Conservation (phyloP, 345 rosid species). For the Mallotus nudiflorus region DNA sequence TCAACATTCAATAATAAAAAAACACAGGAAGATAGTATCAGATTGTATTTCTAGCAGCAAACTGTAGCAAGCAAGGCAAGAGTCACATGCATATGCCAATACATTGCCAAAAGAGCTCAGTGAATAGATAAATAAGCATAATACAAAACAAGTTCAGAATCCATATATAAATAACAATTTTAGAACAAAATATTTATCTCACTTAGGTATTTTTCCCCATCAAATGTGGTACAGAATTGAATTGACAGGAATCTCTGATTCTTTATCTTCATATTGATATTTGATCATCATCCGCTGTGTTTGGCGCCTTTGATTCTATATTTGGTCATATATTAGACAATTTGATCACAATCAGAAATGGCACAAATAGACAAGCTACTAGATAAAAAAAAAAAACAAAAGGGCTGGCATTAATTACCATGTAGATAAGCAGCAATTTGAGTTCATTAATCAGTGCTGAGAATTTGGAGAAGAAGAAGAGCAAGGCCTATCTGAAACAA, state of each 20-base stretch:
- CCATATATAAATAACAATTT: neutral
- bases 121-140: neutral
- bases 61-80: too few species aligned
- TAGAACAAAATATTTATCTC: neutral
- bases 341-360: neutral
- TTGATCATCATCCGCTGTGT: neutral
- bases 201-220: neutral
- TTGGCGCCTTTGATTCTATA: neutral
- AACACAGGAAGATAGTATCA: too few species aligned
- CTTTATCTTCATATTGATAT: neutral
- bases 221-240: neutral
- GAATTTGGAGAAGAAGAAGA: conserved; percentile 56
- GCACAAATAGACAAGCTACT: neutral
- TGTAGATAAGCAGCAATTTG: neutral
- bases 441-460: conserved; percentile 27
- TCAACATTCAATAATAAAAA: too few species aligned
- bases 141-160: neutral
- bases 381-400: neutral
- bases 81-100: too few species aligned
- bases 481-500: conserved; percentile 47
- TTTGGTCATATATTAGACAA: too few species aligned
- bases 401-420: conserved; percentile 4
- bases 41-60: too few species aligned
- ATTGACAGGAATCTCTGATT: conserved; percentile 3
- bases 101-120: neutral